A percentile compares a stretch with the other conserved stretches of the same genome.
Conservation (phyloP, 1,139 yeast species). For the Scheffersomyces cryptocercus region DNA sequence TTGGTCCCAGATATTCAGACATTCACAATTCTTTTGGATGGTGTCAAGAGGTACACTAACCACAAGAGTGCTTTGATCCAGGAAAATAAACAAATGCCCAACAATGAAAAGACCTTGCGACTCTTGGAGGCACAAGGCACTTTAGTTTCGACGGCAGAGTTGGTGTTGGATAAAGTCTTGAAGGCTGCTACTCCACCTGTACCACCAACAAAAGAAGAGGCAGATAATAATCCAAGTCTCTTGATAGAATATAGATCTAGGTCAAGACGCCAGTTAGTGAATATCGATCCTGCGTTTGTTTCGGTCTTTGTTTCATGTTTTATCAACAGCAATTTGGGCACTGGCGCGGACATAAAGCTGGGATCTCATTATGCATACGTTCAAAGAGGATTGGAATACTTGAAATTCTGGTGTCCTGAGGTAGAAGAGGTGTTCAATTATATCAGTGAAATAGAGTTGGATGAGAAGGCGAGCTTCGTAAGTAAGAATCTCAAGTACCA, state of each 20-base stretch:
- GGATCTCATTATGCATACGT: constrained; percentile 36
- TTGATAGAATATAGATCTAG: constrained; percentile 19
- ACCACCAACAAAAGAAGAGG: constrained; percentile 33
- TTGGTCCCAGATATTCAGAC: constrained; percentile 38
- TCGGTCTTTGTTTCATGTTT: constrained; percentile 32
- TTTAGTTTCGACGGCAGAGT: constrained; percentile 28
- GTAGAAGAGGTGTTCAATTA: constrained; percentile 21
- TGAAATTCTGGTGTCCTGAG: constrained; percentile 37
- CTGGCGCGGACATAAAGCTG: constrained; percentile 20
- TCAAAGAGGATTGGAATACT: constrained; percentile 28
- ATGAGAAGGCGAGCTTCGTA: background rate
- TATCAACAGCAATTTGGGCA: constrained; percentile 28
- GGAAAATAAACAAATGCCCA: constrained; percentile 15
- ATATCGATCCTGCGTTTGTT: constrained; percentile 34
- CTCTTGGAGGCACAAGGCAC: constrained; percentile 32
- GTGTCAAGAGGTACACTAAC: constrained; percentile 28
- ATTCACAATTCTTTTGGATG: constrained; percentile 42
- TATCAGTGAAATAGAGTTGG: constrained; percentile 5
- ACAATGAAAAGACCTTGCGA: constrained; percentile 20
- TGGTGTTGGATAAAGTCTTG: constrained; percentile 28
- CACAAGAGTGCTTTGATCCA: constrained; percentile 17
- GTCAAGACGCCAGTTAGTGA: constrained; percentile 19
- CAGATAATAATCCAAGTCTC: constrained; percentile 18
- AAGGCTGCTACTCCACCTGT: constrained; percentile 34
- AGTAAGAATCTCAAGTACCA: constrained; percentile 8